Base-by-base conservation (phyloP, 148 eudicot genomes). In the Chenopodium berlandieri region DNA sequence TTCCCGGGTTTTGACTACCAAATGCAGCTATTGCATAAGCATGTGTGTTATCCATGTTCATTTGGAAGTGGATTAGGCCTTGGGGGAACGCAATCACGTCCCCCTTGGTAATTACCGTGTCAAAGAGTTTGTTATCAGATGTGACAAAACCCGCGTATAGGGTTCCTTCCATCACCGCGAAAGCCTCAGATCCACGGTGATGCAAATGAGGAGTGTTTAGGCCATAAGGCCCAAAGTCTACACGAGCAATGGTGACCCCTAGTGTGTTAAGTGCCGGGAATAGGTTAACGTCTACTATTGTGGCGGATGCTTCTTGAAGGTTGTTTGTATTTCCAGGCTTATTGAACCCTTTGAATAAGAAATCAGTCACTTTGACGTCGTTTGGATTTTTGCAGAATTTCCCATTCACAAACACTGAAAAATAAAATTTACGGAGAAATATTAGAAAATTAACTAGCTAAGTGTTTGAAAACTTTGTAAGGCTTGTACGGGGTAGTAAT, bases 41-140 rank as follows among this genome's bases (percentile, higher is more conserved):
- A 19, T 30, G 4, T 10, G 47, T 65, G 0, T 48, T 62, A 1
- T 73, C 83, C 60, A 75, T 74, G 25, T 81, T 81, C n/a, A 81
- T 63, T 13, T 81, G 83, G 67, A 81, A 75, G 27, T 81, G 83
- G 0, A 81, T 50, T 46, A 81, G 76, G 10, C 78, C 78, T 80
- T 80, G 83, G 19, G 83, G 83, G 46, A 80, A 80, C 30, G 58
- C 83, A 44, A 80, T 73, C 47, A 80, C 46, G 46, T 80, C 83
- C 2, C 78, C 83, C 44, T 64, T 64, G 0, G 9, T 20, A 4
- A 80, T 4, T 17, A 73, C 60, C 46, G 71, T 30, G 77, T 73
- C 78, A 17, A 11, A 73, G 4, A 73, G 48, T 17, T 64, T 73
- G 48, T 73, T 62, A 63, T 80, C 63, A 3, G 83, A 63, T 12